Evolutionary conservation across 2,329 filamentous ascomycete species (phyloP), one percentile per base, ranked within the genome.

Genomic region (Fusarium staphyleae): DNA sequence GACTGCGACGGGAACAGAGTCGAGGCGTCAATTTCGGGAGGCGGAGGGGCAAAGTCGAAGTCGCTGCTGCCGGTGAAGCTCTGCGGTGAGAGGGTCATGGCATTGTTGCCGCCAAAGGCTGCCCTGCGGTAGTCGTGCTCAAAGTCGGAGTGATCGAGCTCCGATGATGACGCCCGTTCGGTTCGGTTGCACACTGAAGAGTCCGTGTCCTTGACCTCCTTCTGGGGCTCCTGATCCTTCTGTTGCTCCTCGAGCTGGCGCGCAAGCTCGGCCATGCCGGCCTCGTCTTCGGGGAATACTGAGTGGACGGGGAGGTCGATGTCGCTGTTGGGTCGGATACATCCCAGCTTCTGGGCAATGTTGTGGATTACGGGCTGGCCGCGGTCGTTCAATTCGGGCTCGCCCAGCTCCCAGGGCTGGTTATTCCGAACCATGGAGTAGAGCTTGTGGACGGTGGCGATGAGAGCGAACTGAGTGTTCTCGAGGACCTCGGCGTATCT

Each of bases 401-500:
- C 83, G n/a, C 81, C 83, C 13, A 87, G 74, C 11, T 84, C 81
- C 85, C 85, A 87, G 3, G 75, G 67, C 63, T 87, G 81, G 15
- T 76, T 74, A 54, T 76, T 82, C 55, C 82, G 78, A 37, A 87
- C 79, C 84, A 87, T 87, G 46, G 78, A 76, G 69, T 87, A 87
- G 16, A 87, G 78, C 71, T 87, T 87, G 68, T 87, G 84, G 1
- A 87, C 82, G 15, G 84, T 87, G 48, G 83, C 83, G 52, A 87
- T 84, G 49, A 87, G 77, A 40, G 83, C 82, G 66, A 86, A 84
- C 66, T 87, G 85, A 2, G 83, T 86, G 72, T 86, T 85, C 63
- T 87, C 85, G 29, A 87, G 71, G 15, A 87, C 83, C 67, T 87
- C 85, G 46, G 84, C 84, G 62, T 87, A 87, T 48, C 83, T 85